These are phyloP conservation scores for Thinopyrum elongatum DNA, from an alignment of 176 grass and related monocot genomes.

Conservation along the genomic window DNA sequence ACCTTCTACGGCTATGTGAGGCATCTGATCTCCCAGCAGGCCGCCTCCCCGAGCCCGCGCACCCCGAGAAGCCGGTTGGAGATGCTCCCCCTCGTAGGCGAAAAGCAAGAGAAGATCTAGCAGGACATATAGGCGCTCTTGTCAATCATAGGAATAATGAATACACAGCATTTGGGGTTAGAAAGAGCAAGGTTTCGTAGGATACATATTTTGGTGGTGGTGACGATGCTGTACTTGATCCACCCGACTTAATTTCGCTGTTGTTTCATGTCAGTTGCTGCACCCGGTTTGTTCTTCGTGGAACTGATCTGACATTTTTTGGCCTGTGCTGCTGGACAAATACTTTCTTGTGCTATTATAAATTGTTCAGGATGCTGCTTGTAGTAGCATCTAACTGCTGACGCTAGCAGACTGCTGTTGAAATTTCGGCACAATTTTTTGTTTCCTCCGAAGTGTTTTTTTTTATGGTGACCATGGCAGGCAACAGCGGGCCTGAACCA, in stretches of 20 bases:
- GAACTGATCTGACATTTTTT: neutral
- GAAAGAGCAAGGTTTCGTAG: neutral
- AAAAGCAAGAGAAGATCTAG: conserved; percentile 80
- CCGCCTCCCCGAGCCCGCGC: conserved; percentile 32
- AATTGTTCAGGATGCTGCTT: neutral
- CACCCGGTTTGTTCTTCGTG: neutral
- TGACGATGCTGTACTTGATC: neutral
- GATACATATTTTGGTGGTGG: neutral
- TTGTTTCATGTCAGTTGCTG: neutral
- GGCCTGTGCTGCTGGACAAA: neutral
- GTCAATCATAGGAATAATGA: conserved; percentile 38
- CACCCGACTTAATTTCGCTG: neutral
- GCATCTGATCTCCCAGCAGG: conserved; percentile 66
- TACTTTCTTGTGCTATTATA: neutral
- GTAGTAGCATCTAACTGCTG: neutral
- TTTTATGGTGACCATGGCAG: too few species aligned
- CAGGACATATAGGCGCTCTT: neutral
- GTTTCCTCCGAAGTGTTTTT: too few species aligned
- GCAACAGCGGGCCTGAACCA: too few species aligned
- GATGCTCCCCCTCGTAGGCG: conserved; percentile 71
- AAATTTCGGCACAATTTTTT: too few species aligned
- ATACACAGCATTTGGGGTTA: neutral
- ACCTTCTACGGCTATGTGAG: conserved; percentile 96
- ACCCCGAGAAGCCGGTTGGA: conserved; percentile 68
- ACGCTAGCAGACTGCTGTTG: neutral